Conservation (phyloP, 257 asterid species). For the Verbena officinalis region DNA sequence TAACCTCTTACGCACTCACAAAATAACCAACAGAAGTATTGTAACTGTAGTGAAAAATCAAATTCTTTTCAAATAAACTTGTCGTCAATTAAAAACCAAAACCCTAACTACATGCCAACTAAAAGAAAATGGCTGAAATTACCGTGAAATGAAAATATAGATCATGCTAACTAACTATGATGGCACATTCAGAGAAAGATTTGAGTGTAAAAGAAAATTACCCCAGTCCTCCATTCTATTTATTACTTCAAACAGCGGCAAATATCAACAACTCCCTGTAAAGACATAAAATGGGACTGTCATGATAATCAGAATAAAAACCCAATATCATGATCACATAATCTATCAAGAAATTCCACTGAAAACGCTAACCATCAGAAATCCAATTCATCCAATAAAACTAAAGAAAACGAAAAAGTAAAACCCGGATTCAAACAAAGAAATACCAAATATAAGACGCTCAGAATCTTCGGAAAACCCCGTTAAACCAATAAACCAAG, state of each 20-base stretch:
- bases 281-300: neutral
- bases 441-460: neutral
- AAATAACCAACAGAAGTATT: too few species aligned
- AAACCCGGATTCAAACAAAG: neutral
- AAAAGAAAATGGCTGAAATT: neutral
- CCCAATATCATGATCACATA: too few species aligned
- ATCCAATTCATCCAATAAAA: neutral
- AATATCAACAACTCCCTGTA: conserved; percentile 28
- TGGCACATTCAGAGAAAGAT: neutral
- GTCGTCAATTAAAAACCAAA: too few species aligned
- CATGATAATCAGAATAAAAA: too few species aligned
- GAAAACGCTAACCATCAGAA: neutral
- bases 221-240: conserved; percentile 87
- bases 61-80: too few species aligned
- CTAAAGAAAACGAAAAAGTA: neutral
- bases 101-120: too few species aligned
- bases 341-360: neutral
- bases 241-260: conserved; percentile 33
- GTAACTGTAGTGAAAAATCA: too few species aligned
- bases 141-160: neutral
- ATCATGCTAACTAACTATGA: neutral
- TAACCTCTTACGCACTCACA: too few species aligned
- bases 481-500: neutral
- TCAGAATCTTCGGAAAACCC: neutral
- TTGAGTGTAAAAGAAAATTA: conserved; percentile 28